Base-by-base conservation (phyloP, 768 basidiomycete genomes). In the Phanerodontia chrysosporium region DNA sequence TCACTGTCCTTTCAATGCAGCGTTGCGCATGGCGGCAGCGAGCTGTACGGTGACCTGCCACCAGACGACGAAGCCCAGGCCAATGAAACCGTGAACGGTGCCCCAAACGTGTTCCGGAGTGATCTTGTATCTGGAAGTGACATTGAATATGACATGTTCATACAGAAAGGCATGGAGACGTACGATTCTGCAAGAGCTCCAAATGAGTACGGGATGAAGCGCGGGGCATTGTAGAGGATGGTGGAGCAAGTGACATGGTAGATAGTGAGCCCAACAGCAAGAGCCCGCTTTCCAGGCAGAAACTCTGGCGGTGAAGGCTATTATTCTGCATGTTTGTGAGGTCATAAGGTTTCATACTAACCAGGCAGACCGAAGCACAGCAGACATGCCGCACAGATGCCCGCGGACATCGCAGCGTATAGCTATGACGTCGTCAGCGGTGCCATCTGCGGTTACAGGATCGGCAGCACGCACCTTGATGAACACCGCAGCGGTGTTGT, bases 91-190 rank as follows among this genome's bases (percentile, higher is more conserved):
- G 63, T 93, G 91, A 21, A 83, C 66, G 6, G 78, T 80, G 0
- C 89, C 90, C 90, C 90, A 92, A 1, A 83, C 72, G 27, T 75
- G 68, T 69, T 93, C 91, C 0, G 91, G 91, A 0, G 89, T 90
- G 25, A 89, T 63, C 30, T 81, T 81, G 44, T 78, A 76, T 48
- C 87, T 87, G 60, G 25, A 9, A 62, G 36, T 39, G 45, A 14
- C 9, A 48, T n/a, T 51, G 21, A 58, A 14, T 8, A 21, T 49
- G 42, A 13, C 9, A 42, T 22, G 36, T 22, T 14, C 10, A 21
- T 8, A 42, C 12, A 48, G n/a, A n/a, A 42, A 28, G 27, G 8
- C 36, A 22, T 24, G n/a, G n/a, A 29, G 1, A 82, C 87, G 57
- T 64, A 90, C 87, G 73, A 62, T 69, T 92, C 90, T 25, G 79